These are phyloP conservation scores for Kluyveromyces sp. DNA, from an alignment of 1,139 yeast species.

Conservation along the genomic window DNA sequence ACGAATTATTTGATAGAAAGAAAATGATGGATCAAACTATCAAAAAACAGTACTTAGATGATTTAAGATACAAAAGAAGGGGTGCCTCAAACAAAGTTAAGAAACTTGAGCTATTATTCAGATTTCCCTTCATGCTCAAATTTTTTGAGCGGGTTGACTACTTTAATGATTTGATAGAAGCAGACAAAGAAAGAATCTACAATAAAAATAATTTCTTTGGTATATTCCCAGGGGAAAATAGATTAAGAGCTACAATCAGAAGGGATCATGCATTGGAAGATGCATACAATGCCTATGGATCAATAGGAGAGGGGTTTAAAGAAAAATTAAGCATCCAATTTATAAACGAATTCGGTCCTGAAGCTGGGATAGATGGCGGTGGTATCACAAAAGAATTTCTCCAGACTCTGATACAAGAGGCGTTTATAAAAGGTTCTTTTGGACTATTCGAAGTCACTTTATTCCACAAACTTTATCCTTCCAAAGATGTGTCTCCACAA, in stretches of 20 bases:
- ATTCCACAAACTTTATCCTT: slow-evolving; percentile 63
- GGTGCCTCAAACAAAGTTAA: slow-evolving; percentile 19
- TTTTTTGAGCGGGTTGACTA: slow-evolving; percentile 67
- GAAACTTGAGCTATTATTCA: slow-evolving; percentile 45
- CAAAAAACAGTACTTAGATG: slow-evolving; percentile 1
- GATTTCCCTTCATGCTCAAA: slow-evolving; percentile 71
- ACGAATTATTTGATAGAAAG: slow-evolving; percentile 10
- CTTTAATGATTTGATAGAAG: slow-evolving; percentile 55
- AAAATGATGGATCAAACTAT: slow-evolving; percentile 2
- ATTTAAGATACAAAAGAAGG: slow-evolving; percentile 5
- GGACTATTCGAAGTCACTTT: slow-evolving; percentile 48
- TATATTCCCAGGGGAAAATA: slow-evolving; percentile 11
- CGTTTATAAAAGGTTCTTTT: slow-evolving; percentile 41
- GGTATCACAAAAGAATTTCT: slow-evolving; percentile 90
- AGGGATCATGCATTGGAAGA: slow-evolving; percentile 67
- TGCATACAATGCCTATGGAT: slow-evolving; percentile 54
- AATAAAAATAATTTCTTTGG: slow-evolving; percentile 7
- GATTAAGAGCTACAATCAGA: slow-evolving; percentile 48
- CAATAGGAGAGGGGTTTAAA: slow-evolving; percentile 47
- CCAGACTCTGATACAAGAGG: slow-evolving; percentile 64
- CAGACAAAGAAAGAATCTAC: slow-evolving; percentile 36
- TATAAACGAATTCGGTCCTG: slow-evolving; percentile 61
- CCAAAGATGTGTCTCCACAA: slow-evolving; percentile 15
- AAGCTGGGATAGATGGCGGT: slow-evolving; percentile 93
- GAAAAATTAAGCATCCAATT: slow-evolving; percentile 57